phyloP scores from a whole-genome alignment of 495 filamentous ascomycete species.

The Penicillium canariense region DNA sequence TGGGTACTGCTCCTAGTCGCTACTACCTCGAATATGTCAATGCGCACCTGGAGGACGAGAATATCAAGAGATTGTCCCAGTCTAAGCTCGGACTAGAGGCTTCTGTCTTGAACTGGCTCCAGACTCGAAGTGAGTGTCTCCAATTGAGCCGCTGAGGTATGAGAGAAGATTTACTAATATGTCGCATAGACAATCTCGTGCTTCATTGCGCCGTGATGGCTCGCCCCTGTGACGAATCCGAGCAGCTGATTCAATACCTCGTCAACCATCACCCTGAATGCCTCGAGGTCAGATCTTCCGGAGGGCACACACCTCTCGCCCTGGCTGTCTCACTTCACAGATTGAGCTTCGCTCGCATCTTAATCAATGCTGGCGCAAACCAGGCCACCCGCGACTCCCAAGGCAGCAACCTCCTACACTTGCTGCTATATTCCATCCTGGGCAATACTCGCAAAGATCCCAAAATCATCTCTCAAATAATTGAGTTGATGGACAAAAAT shows the following conservation, averaged over 20 bases:
- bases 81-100: constrained; percentile 56
- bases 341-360: constrained; percentile 50
- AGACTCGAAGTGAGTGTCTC: constrained; percentile 41
- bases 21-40: constrained; percentile 63
- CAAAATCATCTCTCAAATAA: constrained; percentile 37
- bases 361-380: constrained; percentile 64
- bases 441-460: constrained; percentile 8
- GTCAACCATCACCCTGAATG: constrained; percentile 54
- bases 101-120: constrained; percentile 60
- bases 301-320: constrained; percentile 60
- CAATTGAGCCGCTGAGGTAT: constrained; percentile 1
- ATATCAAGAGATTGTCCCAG: constrained; percentile 53
- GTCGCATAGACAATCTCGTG: constrained; percentile 52
- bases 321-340: constrained; percentile 54
- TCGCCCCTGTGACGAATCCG: constrained; percentile 34
- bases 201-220: constrained; percentile 65
- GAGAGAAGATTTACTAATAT: neutral
- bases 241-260: constrained; percentile 59
- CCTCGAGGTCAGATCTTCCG: constrained; percentile 53
- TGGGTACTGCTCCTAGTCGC: constrained; percentile 60
- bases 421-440: constrained; percentile 34
- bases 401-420: constrained; percentile 61
- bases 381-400: constrained; percentile 52
- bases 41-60: constrained; percentile 52
- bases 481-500: constrained; percentile 52